phyloP scores from a whole-genome alignment of 2,329 filamentous ascomycete species.

The Penicillium sp. region DNA sequence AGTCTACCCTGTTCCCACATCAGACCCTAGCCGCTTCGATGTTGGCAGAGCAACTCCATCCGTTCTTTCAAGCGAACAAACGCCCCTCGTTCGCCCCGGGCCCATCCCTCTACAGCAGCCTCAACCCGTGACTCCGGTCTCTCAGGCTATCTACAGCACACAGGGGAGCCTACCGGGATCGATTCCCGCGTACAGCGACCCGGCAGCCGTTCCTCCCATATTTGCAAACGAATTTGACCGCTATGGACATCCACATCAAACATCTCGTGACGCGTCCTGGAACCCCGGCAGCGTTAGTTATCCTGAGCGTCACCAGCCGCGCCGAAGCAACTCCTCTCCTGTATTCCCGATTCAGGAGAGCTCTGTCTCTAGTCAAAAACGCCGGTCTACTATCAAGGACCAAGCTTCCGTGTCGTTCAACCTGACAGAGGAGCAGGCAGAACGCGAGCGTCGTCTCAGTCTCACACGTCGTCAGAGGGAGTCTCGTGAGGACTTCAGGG shows the following conservation, averaged over 20 bases:
- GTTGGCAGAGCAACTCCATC: conserved; percentile 39
- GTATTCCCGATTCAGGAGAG: conserved; percentile 35
- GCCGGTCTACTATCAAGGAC: conserved; percentile 36
- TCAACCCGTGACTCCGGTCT: conserved; percentile 72
- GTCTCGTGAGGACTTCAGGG: conserved; percentile 20
- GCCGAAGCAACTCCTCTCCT: conserved; percentile 50
- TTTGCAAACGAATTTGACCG: conserved; percentile 32
- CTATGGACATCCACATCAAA: conserved; percentile 18
- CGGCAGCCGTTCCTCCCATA: conserved; percentile 39
- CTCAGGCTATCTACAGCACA: conserved; percentile 62
- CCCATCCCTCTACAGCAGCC: conserved; percentile 78
- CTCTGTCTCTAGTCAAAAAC: conserved; percentile 28
- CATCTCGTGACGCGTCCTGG: conserved; percentile 12
- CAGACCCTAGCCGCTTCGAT: conserved; percentile 64
- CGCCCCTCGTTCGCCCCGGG: conserved; percentile 49
- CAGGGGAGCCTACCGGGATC: conserved; percentile 34
- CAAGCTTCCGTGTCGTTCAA: conserved; percentile 56
- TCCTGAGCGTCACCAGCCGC: conserved; percentile 20
- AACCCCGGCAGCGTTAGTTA: conserved; percentile 7
- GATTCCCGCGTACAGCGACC: conserved; percentile 41
- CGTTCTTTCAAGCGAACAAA: conserved; percentile 22
- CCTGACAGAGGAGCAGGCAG: conserved; percentile 55
- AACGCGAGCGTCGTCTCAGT: conserved; percentile 44
- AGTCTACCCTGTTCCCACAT: conserved; percentile 65
- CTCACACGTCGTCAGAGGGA: conserved; percentile 26